These are phyloP conservation scores for Aspergillus versicolor DNA, from an alignment of 2,329 filamentous ascomycete genomes.

Conservation along the genomic window DNA sequence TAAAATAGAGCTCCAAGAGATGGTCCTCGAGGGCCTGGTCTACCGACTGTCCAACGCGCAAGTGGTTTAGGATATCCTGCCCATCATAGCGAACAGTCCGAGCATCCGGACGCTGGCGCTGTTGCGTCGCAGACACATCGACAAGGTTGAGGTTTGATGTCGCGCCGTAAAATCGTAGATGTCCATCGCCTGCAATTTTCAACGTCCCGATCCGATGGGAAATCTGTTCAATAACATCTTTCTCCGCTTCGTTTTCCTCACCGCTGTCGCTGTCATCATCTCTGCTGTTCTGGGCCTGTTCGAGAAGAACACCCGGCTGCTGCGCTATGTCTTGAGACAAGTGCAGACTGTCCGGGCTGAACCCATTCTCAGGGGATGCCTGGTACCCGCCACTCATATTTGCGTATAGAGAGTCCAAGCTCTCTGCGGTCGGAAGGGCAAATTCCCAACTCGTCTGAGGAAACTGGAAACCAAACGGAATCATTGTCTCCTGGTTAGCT, in stretches of 20 bases:
- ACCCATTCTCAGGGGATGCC: conserved; percentile 20
- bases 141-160: conserved; percentile 47
- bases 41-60: conserved; percentile 42
- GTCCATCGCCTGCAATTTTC: conserved; percentile 44
- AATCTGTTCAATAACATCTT: conserved; percentile 44
- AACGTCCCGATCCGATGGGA: conserved; percentile 46
- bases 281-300: conserved; percentile 20
- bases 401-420: conserved; percentile 34
- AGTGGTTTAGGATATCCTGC: conserved; percentile 42
- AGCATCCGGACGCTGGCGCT: conserved; percentile 27
- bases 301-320: conserved; percentile 23
- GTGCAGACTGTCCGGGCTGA: conserved; percentile 28
- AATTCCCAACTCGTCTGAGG: conserved; percentile 33
- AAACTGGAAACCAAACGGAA: conserved; percentile 26
- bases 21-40: conserved; percentile 45
- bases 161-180: conserved; percentile 46
- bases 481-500: conserved; percentile 19
- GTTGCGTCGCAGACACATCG: conserved; percentile 33
- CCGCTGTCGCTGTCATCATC: conserved; percentile 34
- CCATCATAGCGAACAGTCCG: conserved; percentile 40
- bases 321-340: conserved; percentile 28
- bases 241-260: conserved; percentile 38
- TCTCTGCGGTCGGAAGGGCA: conserved; percentile 38
- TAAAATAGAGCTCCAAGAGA: conserved; percentile 47
- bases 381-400: conserved; percentile 27